phyloP scores from a whole-genome alignment of 202 grass and related monocot genomes.

The Brachypodium distachyon region DNA sequence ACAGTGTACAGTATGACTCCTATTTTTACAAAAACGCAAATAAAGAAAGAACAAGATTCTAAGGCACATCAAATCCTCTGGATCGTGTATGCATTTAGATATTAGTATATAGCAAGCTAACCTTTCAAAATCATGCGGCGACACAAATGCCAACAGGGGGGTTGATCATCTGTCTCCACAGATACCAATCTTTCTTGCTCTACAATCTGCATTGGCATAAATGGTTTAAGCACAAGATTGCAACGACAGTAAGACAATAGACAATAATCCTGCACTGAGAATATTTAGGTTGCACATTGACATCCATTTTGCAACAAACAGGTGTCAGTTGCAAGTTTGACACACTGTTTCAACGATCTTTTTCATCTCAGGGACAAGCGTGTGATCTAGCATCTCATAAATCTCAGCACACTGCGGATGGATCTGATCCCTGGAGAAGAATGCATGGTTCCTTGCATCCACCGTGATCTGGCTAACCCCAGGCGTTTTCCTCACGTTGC shows the following conservation, averaged over 20 bases:
- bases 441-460: conserved; percentile 22
- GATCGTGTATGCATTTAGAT: conserved; percentile 45
- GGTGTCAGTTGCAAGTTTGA: no score
- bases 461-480: conserved; percentile 42
- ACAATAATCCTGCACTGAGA: no score
- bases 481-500: conserved; percentile 29
- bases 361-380: conserved; percentile 30
- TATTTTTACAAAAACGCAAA: background rate
- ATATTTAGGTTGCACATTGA: no score
- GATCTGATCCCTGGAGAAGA: conserved; percentile 36
- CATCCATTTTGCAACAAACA: no score
- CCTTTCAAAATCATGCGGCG: conserved; percentile 72
- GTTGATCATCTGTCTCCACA: conserved; percentile 38
- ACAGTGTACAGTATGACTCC: background rate
- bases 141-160: conserved; percentile 53
- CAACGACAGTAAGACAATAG: no score
- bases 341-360: background rate
- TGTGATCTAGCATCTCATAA: conserved; percentile 33
- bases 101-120: conserved; percentile 79
- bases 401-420: conserved; percentile 38
- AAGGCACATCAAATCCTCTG: background rate
- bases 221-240: no score
- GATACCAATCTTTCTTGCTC: conserved; percentile 61
- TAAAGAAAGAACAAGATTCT: background rate
- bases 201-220: conserved; percentile 48